Evolutionary conservation across 2,329 filamentous ascomycete genomes (phyloP).

Genomic region (Aspergillus quadrilineatus): DNA sequence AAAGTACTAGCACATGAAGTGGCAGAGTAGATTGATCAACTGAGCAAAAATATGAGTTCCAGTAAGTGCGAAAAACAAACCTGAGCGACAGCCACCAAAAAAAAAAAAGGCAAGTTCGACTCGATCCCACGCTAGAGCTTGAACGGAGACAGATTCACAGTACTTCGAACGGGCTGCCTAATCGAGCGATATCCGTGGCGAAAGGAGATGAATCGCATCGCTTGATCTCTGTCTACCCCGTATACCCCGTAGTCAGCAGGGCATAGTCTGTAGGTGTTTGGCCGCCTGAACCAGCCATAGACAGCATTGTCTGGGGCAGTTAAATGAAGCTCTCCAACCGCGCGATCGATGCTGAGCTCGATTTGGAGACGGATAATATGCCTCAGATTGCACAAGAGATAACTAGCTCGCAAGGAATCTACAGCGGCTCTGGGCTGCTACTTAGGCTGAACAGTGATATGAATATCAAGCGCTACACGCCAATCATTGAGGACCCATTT

Average conservation of each 20-base stretch:
- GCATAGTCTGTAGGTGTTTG: constrained; percentile 6
- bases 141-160: not conserved
- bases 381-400: constrained; percentile 6
- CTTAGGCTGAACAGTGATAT: constrained; percentile 15
- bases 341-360: not conserved
- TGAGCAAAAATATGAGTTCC: not conserved
- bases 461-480: constrained; percentile 9
- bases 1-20: not conserved
- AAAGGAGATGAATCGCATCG: constrained; percentile 30
- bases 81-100: not conserved
- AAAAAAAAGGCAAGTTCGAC: not conserved
- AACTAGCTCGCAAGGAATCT: constrained; percentile 2
- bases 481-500: constrained; percentile 23
- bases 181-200: constrained; percentile 25
- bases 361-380: not conserved
- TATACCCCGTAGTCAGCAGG: constrained; percentile 31
- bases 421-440: constrained; percentile 9
- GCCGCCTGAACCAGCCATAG: constrained; percentile 1
- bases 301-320: not conserved
- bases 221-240: constrained; percentile 11
- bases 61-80: not conserved
- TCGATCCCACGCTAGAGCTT: not conserved
- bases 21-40: constrained; percentile 1
- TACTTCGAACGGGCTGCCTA: not conserved
- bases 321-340: not conserved